Conservation (phyloP, 2,329 filamentous ascomycete genomes). For the Gnomoniopsis smithogilvyi region DNA sequence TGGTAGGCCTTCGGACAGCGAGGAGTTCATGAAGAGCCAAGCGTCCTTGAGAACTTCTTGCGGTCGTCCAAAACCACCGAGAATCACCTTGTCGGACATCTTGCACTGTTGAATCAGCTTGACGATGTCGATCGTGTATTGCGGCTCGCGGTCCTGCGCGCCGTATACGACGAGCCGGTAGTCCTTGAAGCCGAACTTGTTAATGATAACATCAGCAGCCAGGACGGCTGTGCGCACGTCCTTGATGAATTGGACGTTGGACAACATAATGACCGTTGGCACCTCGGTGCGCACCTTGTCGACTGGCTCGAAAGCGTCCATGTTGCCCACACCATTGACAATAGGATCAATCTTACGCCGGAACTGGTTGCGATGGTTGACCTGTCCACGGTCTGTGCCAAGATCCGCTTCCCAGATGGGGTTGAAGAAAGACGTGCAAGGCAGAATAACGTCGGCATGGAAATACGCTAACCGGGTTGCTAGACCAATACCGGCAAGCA, state of each 20-base stretch:
- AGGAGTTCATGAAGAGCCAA: conserved; percentile 58
- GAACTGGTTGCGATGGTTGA: conserved; percentile 56
- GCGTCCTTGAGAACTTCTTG: conserved; percentile 52
- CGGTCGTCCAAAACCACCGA: conserved; percentile 55
- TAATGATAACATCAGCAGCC: conserved; percentile 63
- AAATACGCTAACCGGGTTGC: conserved; percentile 42
- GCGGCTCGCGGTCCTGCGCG: conserved; percentile 59
- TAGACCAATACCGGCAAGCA: conserved; percentile 44
- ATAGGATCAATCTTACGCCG: conserved; percentile 60
- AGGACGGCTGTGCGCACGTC: conserved; percentile 64
- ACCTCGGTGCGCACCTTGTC: conserved; percentile 54
- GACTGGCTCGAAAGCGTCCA: conserved; percentile 60
- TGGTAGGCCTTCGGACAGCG: conserved; percentile 52
- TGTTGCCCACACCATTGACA: conserved; percentile 63
- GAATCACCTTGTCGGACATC: conserved; percentile 46
- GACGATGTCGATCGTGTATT: conserved; percentile 57
- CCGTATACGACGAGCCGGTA: conserved; percentile 63
- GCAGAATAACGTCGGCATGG: conserved; percentile 59
- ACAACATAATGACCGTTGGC: conserved; percentile 64
- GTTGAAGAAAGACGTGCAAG: conserved; percentile 59
- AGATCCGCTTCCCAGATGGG: conserved; percentile 63
- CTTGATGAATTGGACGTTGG: conserved; percentile 57
- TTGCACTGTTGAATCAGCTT: conserved; percentile 55
- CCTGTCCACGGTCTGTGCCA: conserved; percentile 53
- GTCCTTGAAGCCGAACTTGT: conserved; percentile 63